Evolutionary conservation across 2,329 filamentous ascomycete genomes (phyloP).

Genomic region (Claviceps africana): DNA sequence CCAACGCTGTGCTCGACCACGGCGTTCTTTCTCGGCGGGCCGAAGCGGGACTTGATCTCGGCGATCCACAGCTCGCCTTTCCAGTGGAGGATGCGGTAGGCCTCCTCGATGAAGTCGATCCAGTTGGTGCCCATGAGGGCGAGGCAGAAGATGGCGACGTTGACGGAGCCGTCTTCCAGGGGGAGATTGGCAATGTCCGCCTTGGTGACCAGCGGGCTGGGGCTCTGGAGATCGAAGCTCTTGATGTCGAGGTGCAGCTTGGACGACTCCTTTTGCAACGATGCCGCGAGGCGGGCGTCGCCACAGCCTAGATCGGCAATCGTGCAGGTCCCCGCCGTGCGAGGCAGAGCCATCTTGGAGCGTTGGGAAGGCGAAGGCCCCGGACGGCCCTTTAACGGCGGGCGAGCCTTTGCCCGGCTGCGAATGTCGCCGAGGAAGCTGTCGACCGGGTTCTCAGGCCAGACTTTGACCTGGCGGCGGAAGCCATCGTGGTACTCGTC

Average conservation of each 20-base stretch:
- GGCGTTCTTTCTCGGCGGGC: conserved; percentile 24
- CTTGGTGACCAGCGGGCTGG: conserved; percentile 62
- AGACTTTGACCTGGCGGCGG: conserved; percentile 84
- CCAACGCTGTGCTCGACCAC: conserved; percentile 58
- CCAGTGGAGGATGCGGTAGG: conserved; percentile 78
- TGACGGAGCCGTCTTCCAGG: conserved; percentile 57
- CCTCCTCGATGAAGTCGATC: conserved; percentile 92
- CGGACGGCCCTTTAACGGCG: conserved; percentile 17
- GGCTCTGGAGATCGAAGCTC: conserved; percentile 77
- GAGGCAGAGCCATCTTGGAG: conserved; percentile 43
- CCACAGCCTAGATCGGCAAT: conserved; percentile 91
- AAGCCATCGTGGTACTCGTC: conserved; percentile 93
- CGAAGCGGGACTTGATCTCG: conserved; percentile 89
- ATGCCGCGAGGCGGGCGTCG: conserved; percentile 66
- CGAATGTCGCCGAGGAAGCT: conserved; percentile 64
- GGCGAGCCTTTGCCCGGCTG: conserved; percentile 44
- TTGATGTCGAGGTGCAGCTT: conserved; percentile 60
- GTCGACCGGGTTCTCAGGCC: conserved; percentile 94
- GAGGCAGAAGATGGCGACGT: conserved; percentile 88
- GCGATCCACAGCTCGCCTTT: conserved; percentile 95
- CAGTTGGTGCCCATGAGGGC: conserved; percentile 99
- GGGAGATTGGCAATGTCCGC: conserved; percentile 83
- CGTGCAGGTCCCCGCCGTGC: conserved; percentile 57
- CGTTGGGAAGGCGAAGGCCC: conserved; percentile 14
- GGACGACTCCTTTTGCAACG: conserved; percentile 47